Conservation (phyloP, 768 basidiomycete species). For the Mycena venus region DNA sequence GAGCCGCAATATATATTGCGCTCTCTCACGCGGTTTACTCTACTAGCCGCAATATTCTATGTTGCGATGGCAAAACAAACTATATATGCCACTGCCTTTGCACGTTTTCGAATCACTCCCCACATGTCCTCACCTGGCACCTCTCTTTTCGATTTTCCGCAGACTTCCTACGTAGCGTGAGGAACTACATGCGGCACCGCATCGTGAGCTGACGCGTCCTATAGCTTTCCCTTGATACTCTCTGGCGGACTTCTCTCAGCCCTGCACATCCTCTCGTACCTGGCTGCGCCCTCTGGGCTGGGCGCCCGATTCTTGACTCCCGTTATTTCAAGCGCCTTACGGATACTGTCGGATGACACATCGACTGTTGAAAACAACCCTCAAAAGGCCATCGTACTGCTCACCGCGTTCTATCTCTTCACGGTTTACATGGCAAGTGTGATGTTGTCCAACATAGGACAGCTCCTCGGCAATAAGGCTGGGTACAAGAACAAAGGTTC, state of each 20-base stretch:
- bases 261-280: neutral
- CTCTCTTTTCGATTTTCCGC: constrained; percentile 11
- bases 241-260: neutral
- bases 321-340: neutral
- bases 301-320: constrained; percentile 1
- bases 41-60: neutral
- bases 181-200: neutral
- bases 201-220: neutral
- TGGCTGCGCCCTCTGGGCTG: neutral
- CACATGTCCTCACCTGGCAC: neutral
- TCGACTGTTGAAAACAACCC: neutral
- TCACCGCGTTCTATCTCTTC: neutral
- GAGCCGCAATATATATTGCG: neutral
- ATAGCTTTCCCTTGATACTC: neutral
- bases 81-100: neutral
- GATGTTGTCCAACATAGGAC: neutral
- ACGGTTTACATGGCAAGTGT: constrained; percentile 6
- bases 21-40: neutral
- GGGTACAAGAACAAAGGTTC: constrained; percentile 20
- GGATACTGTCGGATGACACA: neutral
- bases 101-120: neutral
- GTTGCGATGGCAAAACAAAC: neutral
- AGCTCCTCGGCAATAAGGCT: constrained; percentile 10
- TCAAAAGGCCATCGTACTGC: constrained; percentile 8
- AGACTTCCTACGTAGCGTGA: neutral